Conservation (phyloP, 768 basidiomycete species). For the Leccinellum albellum region DNA sequence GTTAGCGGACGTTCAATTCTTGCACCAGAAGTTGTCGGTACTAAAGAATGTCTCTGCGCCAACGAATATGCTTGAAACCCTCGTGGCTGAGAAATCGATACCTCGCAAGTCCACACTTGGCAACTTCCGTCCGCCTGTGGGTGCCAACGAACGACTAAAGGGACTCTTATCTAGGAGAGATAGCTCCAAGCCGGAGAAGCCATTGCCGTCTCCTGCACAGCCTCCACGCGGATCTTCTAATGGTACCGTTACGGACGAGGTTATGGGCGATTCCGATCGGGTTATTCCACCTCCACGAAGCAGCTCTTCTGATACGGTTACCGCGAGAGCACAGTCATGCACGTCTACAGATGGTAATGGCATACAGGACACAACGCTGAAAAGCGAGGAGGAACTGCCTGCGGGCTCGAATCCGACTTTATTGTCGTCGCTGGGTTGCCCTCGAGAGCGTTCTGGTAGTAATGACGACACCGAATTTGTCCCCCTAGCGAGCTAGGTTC, state of each 20-base stretch:
- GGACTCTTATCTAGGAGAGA: conserved; percentile 34
- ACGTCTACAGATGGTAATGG: conserved; percentile 5
- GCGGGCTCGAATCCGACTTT: conserved; percentile 12
- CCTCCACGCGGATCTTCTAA: conserved; percentile 13
- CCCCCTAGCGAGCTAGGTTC: conserved; percentile 9
- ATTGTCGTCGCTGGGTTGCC: conserved; percentile 1
- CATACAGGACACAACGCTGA: not conserved
- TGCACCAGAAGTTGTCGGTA: conserved; percentile 70
- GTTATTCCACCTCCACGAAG: conserved; percentile 22
- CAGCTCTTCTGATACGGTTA: conserved; percentile 5
- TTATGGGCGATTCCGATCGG: conserved; percentile 14
- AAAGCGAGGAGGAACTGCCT: conserved; percentile 1
- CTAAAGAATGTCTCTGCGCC: conserved; percentile 72
- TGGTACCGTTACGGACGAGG: conserved; percentile 11
- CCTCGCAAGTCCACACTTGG: conserved; percentile 34
- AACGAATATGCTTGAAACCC: conserved; percentile 77
- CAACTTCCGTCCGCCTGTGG: conserved; percentile 19
- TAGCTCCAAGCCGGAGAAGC: conserved; percentile 26
- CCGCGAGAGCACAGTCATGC: conserved; percentile 4
- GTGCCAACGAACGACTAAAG: conserved; percentile 37
- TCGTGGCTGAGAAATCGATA: conserved; percentile 77
- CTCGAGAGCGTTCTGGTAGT: conserved; percentile 5
- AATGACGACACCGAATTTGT: conserved; percentile 4
- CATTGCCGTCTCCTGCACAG: conserved; percentile 26
- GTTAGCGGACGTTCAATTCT: conserved; percentile 70